phyloP scores from a whole-genome alignment of 2,329 filamentous ascomycete species.

The Tolypocladium pustulatum region DNA sequence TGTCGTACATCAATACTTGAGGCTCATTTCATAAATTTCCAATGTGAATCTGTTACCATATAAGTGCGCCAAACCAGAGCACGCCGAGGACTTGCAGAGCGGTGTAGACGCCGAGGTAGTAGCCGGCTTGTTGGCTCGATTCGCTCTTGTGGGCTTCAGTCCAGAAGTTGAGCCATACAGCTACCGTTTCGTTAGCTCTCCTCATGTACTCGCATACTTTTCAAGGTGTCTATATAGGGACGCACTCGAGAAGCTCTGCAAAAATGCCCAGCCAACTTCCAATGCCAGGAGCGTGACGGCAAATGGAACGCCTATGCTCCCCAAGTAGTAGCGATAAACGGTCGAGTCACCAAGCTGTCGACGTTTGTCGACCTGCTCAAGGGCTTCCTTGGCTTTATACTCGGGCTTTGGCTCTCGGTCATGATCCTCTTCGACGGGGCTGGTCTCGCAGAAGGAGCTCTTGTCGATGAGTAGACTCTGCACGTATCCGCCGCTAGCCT shows the following conservation, averaged over 20 bases:
- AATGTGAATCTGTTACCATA: slow-evolving; percentile 5
- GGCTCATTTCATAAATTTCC: slow-evolving; percentile 3
- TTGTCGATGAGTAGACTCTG: not conserved
- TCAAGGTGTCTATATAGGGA: not conserved
- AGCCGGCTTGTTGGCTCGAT: slow-evolving; percentile 3
- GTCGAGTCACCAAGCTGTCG: slow-evolving; percentile 17
- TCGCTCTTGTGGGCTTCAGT: slow-evolving; percentile 8
- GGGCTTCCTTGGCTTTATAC: not conserved
- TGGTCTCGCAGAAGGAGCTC: not conserved
- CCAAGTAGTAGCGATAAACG: slow-evolving; percentile 18
- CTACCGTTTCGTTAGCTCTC: slow-evolving; percentile 3
- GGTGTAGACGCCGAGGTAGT: slow-evolving; percentile 15
- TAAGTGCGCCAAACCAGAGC: slow-evolving; percentile 10
- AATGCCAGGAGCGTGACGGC: slow-evolving; percentile 11
- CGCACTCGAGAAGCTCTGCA: slow-evolving; percentile 17
- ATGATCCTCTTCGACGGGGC: not conserved
- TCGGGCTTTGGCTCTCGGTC: not conserved
- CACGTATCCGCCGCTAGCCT: not conserved
- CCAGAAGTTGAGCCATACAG: slow-evolving; percentile 22
- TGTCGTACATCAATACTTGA: not conserved
- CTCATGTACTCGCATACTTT: not conserved
- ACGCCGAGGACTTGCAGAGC: slow-evolving; percentile 11
- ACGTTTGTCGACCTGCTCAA: slow-evolving; percentile 9
- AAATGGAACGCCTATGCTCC: slow-evolving; percentile 14
- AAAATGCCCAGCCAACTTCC: slow-evolving; percentile 7